phyloP scores from a whole-genome alignment of 495 filamentous ascomycete genomes.

The Talaromyces thailandensis region DNA sequence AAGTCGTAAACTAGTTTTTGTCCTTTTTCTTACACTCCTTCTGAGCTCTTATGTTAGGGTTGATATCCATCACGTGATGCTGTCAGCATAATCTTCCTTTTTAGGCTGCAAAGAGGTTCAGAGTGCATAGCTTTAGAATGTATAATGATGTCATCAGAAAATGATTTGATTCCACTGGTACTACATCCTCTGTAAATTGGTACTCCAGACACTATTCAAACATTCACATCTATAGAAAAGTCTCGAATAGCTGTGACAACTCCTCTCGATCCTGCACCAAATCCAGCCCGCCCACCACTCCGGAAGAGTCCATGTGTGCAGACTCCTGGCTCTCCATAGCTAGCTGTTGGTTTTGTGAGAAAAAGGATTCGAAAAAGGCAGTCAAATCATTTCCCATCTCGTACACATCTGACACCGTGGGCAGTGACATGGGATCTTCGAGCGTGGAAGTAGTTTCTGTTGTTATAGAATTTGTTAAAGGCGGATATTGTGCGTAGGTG shows the following conservation, averaged over 20 bases:
- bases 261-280: neutral
- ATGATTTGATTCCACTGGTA: neutral
- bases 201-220: no score
- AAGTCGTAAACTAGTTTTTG: slow-evolving; percentile 19
- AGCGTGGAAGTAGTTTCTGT: neutral
- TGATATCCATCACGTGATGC: slow-evolving; percentile 11
- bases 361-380: neutral
- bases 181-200: no score
- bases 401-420: neutral
- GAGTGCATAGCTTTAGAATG: neutral
- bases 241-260: neutral
- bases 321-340: neutral
- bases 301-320: neutral
- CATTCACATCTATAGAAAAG: neutral
- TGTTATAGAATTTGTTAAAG: neutral
- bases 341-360: neutral
- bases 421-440: neutral
- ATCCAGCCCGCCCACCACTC: neutral
- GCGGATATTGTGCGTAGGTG: neutral
- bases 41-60: slow-evolving; percentile 13
- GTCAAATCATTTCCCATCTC: neutral
- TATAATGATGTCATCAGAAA: neutral
- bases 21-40: slow-evolving; percentile 4
- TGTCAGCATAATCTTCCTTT: neutral
- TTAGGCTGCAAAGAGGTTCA: neutral